Base-by-base conservation (phyloP, 1,284 basidiomycete genomes). In the Mycena sp. region DNA sequence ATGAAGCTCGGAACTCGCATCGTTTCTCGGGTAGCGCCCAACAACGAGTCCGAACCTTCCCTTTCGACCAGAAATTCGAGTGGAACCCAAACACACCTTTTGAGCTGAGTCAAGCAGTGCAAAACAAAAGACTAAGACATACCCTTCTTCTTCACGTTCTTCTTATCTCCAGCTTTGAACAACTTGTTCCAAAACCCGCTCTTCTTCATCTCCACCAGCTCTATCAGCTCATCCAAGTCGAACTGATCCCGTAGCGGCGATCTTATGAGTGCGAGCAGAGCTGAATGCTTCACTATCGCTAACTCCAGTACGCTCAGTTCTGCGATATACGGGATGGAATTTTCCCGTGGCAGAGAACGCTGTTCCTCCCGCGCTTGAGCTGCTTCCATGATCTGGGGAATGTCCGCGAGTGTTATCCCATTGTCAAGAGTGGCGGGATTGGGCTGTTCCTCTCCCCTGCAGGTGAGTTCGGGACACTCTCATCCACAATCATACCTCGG, bases 181-280 rank as follows among this genome's bases (percentile, higher is more conserved):
- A 98, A 77, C 79, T 96, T 96, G 70, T 94, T 94, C 96, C 96
- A 99, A 81, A 98, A 98, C 35, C 93, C 94, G 69, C 89, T 91
- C 83, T 98, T 98, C 82, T 98, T 93, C 38, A 84, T 85, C 77
- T 99, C 96, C 45, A 99, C 89, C 72, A 98, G 82, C 76, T 99
- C 98, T 70, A 98, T 78, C 58, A 99, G 83, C 73, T 99, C 97
- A 66, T 99, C 97, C 63, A 97, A 74, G 67, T 96, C 94, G 67
- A 96, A 87, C 64, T 91, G 85, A 67, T 96, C 94, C 63, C 87
- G 89, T 45, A 99, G 78, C 35, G 90, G 86, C 11, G 90, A 93
- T 68, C 89, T 90, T 72, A 87, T 85, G 41, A 99, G 82, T 14
- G 89, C 86, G 23, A 96, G 83, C 1, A 98, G 88, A 2, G 97